Conservation (phyloP, 108 stramenopile genomes). For the Skeletonema potamos region DNA sequence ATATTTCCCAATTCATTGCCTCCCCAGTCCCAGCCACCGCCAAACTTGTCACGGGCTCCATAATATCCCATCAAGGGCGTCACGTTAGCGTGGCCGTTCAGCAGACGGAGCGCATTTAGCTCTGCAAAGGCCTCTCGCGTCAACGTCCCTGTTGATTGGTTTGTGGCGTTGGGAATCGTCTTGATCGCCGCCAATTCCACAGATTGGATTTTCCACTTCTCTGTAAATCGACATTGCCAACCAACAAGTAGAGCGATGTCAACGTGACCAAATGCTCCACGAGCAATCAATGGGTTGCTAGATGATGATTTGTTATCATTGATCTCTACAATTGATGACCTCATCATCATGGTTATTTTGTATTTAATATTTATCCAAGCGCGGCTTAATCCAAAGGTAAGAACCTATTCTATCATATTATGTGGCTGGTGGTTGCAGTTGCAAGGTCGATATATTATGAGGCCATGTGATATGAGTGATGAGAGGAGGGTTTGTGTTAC, state of each 20-base stretch:
- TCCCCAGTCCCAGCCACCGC: slow-evolving; percentile 27
- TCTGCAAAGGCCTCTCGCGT: slow-evolving; percentile 48
- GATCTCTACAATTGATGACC: background rate
- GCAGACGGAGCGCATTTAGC: slow-evolving; percentile 37
- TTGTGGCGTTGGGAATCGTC: slow-evolving; percentile 59
- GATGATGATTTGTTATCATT: background rate
- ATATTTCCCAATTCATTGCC: background rate
- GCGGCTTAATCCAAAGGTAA: no score
- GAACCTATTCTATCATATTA: no score
- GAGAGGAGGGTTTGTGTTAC: no score
- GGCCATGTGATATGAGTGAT: no score
- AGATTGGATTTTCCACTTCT: slow-evolving; percentile 5
- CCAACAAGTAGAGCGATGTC: slow-evolving; percentile 52
- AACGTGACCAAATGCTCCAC: slow-evolving; percentile 74
- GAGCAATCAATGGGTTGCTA: slow-evolving; percentile 42
- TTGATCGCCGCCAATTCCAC: slow-evolving; percentile 62
- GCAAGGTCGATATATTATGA: no score
- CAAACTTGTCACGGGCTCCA: slow-evolving; percentile 20
- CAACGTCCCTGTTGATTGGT: slow-evolving; percentile 9
- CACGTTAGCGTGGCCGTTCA: slow-evolving; percentile 40
- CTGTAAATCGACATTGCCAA: background rate
- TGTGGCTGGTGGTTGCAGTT: no score
- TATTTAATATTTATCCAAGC: background rate
- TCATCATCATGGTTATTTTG: background rate
- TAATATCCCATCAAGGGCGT: slow-evolving; percentile 37